A percentile compares a stretch with the other conserved stretches of the same genome.
Conservation (phyloP, 768 basidiomycete species). For the Psilocybe subaeruginosa region DNA sequence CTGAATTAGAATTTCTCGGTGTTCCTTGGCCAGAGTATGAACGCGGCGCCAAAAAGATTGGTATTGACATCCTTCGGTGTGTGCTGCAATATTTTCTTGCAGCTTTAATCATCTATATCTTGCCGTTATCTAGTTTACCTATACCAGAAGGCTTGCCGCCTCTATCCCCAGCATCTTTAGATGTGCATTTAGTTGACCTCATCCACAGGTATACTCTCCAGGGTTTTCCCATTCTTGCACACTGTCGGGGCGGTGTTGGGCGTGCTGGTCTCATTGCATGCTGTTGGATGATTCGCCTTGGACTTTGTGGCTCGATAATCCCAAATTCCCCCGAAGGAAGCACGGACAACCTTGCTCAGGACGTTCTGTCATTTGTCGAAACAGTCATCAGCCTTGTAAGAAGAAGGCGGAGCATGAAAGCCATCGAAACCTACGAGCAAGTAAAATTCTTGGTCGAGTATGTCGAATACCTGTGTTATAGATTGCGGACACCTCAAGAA, state of each 20-base stretch:
- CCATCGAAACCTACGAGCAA: slow-evolving; percentile 94
- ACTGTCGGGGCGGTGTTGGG: slow-evolving; percentile 94
- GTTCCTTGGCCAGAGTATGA: slow-evolving; percentile 83
- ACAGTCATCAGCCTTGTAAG: slow-evolving; percentile 75
- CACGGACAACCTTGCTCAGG: slow-evolving; percentile 22
- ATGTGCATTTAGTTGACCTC: slow-evolving; percentile 65
- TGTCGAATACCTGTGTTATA: slow-evolving; percentile 50
- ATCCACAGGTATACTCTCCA: slow-evolving; percentile 73
- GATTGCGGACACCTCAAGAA: slow-evolving; percentile 2
- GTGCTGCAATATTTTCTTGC: slow-evolving; percentile 11
- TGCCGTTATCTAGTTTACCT: slow-evolving; percentile 63
- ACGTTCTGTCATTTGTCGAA: slow-evolving; percentile 70
- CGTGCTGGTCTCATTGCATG: slow-evolving; percentile 91
- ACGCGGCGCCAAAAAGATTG: slow-evolving; percentile 56
- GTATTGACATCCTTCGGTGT: slow-evolving; percentile 82
- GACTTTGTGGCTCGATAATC: slow-evolving; percentile 76
- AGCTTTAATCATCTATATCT: background rate
- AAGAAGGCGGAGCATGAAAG: slow-evolving; percentile 80
- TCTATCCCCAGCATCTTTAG: slow-evolving; percentile 53
- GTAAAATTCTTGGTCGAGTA: slow-evolving; percentile 83
- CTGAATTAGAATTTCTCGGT: slow-evolving; percentile 85
- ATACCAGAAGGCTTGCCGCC: slow-evolving; percentile 91
- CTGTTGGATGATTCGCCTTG: slow-evolving; percentile 91
- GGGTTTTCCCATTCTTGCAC: slow-evolving; percentile 76
- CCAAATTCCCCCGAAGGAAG: background rate